Conservation (phyloP, 345 rosid species). For the Streptanthus diversifolius region DNA sequence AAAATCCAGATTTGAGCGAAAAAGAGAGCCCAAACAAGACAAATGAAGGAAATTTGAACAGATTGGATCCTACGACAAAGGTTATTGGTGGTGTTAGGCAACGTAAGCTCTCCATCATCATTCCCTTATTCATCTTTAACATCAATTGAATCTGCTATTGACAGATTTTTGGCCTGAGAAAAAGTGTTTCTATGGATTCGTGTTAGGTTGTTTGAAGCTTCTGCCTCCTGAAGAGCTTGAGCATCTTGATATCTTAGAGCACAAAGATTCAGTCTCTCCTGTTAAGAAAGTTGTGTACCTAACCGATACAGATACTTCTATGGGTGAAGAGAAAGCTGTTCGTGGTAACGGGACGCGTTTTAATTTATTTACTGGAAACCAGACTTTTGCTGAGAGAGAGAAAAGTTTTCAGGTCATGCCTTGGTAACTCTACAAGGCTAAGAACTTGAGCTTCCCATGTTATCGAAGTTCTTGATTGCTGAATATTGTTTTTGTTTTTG, state of each 20-base stretch:
- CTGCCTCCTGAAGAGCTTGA: conserved; percentile 68
- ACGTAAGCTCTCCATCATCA: conserved; percentile 8
- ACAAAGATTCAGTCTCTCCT: conserved; percentile 41
- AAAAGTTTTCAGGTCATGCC: conserved; percentile 69
- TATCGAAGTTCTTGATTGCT: neutral
- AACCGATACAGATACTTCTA: conserved; percentile 34
- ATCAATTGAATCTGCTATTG: neutral
- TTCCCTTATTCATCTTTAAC: neutral
- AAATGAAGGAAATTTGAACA: conserved; percentile 30
- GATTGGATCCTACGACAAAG: conserved; percentile 33
- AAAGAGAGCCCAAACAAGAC: conserved; percentile 19
- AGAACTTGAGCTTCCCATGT: neutral
- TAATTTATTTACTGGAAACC: conserved; percentile 81
- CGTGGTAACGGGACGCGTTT: conserved; percentile 49
- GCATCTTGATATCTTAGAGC: conserved; percentile 51
- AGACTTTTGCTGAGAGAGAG: conserved; percentile 72
- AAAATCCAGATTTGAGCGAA: neutral
- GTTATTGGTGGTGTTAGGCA: conserved; percentile 38
- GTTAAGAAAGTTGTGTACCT: conserved; percentile 59
- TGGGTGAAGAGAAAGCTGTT: conserved; percentile 27
- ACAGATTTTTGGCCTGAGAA: neutral
- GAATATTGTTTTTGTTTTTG: neutral
- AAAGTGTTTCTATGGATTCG: neutral
- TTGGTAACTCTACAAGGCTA: conserved; percentile 27
- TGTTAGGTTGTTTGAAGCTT: conserved; percentile 83